phyloP scores from a whole-genome alignment of 345 rosid species.

The Salix caprea region DNA sequence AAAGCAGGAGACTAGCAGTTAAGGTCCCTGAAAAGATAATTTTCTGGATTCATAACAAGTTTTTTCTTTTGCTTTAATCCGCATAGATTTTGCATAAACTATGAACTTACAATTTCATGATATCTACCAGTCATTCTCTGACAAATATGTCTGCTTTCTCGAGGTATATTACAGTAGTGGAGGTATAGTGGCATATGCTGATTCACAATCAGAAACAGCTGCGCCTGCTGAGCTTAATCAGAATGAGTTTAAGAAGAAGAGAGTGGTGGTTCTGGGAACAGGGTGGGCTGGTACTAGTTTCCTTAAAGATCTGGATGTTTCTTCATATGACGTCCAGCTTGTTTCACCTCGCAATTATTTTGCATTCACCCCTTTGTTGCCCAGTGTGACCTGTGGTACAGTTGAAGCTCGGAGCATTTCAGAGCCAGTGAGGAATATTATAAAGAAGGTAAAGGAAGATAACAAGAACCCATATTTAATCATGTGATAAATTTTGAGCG shows the following conservation, averaged over 20 bases:
- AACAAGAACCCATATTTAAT: not conserved
- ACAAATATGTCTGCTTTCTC: not conserved
- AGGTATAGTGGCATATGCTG: conserved; percentile 66
- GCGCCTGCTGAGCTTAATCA: conserved; percentile 23
- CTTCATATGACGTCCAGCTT: conserved; percentile 73
- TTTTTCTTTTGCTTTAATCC: not conserved
- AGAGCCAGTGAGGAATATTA: conserved; percentile 83
- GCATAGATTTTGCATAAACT: not conserved
- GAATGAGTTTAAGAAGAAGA: conserved; percentile 55
- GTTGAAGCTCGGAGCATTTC: conserved; percentile 95
- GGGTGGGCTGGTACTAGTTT: conserved; percentile 96
- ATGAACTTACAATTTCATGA: not conserved
- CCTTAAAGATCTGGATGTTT: conserved; percentile 71
- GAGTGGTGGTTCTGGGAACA: conserved; percentile 84
- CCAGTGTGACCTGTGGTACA: conserved; percentile 96
- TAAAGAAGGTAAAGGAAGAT: conserved; percentile 58
- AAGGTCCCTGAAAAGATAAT: not conserved
- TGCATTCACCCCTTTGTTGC: conserved; percentile 89
- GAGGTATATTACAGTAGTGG: conserved; percentile 54
- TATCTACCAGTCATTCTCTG: not conserved
- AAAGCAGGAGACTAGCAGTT: not conserved
- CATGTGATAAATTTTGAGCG: not conserved
- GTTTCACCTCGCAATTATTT: conserved; percentile 93
- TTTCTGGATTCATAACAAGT: not conserved
- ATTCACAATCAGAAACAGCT: conserved; percentile 38